Evolutionary conservation across 768 basidiomycete genomes (phyloP).

Genomic region (Lactifluus rugatus): DNA sequence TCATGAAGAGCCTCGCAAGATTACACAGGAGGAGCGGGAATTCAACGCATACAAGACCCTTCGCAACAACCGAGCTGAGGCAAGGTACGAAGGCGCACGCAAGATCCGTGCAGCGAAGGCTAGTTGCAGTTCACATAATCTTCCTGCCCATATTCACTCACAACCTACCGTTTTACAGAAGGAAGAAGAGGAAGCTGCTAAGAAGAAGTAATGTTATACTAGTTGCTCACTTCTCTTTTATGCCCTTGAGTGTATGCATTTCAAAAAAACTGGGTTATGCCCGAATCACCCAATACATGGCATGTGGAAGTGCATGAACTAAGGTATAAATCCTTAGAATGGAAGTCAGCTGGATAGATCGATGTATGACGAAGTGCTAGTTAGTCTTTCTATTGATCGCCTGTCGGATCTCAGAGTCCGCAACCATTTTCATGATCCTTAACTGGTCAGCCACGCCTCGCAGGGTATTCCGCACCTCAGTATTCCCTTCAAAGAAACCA

Average conservation of each 20-base stretch:
- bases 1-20: constrained; percentile 84
- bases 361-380: background rate
- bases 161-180: constrained; percentile 39
- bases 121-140: constrained; percentile 24
- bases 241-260: constrained; percentile 25
- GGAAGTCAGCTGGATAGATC: background rate
- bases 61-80: constrained; percentile 71
- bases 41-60: constrained; percentile 86
- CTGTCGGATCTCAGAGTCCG: constrained; percentile 60
- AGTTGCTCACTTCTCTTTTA: constrained; percentile 20
- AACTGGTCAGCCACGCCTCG: constrained; percentile 82
- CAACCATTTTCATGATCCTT: constrained; percentile 71
- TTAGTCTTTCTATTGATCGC: constrained; percentile 42
- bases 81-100: constrained; percentile 80
- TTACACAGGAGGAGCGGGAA: constrained; percentile 81
- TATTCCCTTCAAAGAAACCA: constrained; percentile 80
- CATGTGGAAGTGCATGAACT: background rate
- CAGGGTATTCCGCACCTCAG: constrained; percentile 73
- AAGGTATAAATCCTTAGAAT: background rate
- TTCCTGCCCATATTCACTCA: constrained; percentile 17
- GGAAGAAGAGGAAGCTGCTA: constrained; percentile 85
- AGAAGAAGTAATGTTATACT: constrained; percentile 63
- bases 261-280: constrained; percentile 30
- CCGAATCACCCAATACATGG: constrained; percentile 25
- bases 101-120: constrained; percentile 83